Percentiles rank a stretch among this genome's conserved stretches.
Evolutionary conservation across 2,329 filamentous ascomycete species (phyloP).

Genomic region (Ophiostoma montium): DNA sequence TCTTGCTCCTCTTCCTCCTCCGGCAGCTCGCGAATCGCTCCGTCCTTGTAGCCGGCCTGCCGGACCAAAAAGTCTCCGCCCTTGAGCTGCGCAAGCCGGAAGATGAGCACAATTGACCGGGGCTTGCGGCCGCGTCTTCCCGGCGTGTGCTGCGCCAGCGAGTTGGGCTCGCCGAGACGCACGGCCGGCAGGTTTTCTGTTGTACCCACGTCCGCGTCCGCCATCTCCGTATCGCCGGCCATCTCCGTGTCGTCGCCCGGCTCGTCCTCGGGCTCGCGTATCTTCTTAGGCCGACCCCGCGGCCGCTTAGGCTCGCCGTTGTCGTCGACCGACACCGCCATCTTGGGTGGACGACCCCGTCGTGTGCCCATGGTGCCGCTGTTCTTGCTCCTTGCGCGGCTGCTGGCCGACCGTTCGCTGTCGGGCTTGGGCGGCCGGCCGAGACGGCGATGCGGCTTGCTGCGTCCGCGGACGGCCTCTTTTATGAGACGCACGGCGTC

Average conservation of each 20-base stretch:
- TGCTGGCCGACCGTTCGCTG: not conserved
- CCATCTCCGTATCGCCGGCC: not conserved
- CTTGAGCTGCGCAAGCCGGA: conserved; percentile 18
- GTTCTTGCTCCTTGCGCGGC: not conserved
- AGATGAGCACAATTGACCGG: conserved; percentile 20
- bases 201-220: not conserved
- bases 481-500: not conserved
- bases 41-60: conserved; percentile 4
- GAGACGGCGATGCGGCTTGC: not conserved
- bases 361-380: not conserved
- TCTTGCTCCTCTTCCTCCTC: not conserved
- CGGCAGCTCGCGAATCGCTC: not conserved
- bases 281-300: conserved; percentile 1
- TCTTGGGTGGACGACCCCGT: conserved; percentile 1
- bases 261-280: not conserved
- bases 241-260: not conserved
- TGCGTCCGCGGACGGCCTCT: not conserved
- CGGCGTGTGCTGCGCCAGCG: conserved; percentile 16
- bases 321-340: no score
- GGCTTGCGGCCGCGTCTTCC: conserved; percentile 18
- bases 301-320: not conserved
- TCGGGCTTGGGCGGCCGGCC: not conserved
- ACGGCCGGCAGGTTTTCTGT: conserved; percentile 5
- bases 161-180: conserved; percentile 17
- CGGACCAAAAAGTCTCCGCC: conserved; percentile 7